Base-by-base conservation (phyloP, 2,329 filamentous ascomycete genomes). In the Diaporthe caulivora region DNA sequence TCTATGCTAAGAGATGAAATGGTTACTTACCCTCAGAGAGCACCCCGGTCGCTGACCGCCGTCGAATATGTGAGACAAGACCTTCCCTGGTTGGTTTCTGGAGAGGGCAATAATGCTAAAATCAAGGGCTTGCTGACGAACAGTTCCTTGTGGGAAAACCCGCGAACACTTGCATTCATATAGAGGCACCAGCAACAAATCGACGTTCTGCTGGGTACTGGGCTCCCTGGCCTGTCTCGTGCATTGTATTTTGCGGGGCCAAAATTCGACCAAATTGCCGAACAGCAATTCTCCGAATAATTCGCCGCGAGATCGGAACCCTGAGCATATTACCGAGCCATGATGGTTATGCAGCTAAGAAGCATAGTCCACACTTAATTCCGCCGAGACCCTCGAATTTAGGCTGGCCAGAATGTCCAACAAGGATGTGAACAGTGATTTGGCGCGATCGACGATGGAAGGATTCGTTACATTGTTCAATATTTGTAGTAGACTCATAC, bases 321-420 rank as follows among this genome's bases (percentile, higher is more conserved):
- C 15, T 21, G 8, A 11, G 40, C 10, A 17, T 21, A 44, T 21
- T 8, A 15, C 10, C 8, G n/a, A 62, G 24, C 57, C 37, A 62
- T 44, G 24, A 1, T 9, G 26, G 24, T 21, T 44, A 21, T 8
- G 8, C 9, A 21, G 21, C 18, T 62, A 62, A 21, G 57, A 62
- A 17, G 57, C 37, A 17, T 44, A 62, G 37, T 62, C 57, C 24
- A 40, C 57, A n/a, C 57, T 62, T 37, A 62, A 29, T 62, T 62
- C 57, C 24, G 37, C 57, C 24, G 57, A 62, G 57, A 62, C 57
- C 37, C 57, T 62, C 2, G 57, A 62, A 11, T 62, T 62, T 21
- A 62, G 24, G 37, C 57, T 62, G 57, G 57, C 57, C 37, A 62
- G 57, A 62, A 62, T 62, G 57, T 62, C 57, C 15, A 62, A 37